Evolutionary conservation across 208 protist genomes (phyloP).

Genomic region (Wallacemonas sp.): DNA sequence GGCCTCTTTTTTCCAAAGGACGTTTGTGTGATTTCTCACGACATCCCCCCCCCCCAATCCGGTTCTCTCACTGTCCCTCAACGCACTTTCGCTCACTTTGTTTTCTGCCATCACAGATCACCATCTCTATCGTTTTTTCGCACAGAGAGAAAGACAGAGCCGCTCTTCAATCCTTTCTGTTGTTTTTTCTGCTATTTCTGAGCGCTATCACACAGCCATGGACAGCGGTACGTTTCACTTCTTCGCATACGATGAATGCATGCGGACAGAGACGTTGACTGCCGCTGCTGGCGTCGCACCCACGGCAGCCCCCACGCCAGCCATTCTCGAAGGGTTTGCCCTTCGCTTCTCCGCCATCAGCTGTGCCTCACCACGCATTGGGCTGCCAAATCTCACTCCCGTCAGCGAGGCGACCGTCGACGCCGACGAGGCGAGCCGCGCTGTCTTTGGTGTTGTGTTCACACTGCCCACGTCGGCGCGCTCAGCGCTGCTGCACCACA

Average conservation of each 20-base stretch:
- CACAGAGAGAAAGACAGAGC: too few species aligned
- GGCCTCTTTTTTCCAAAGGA: too few species aligned
- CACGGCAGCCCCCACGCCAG: constrained; percentile 9
- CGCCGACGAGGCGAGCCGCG: background rate
- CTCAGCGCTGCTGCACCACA: constrained; percentile 30
- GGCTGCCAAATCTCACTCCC: constrained; percentile 31
- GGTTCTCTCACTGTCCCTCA: too few species aligned
- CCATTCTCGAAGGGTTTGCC: constrained; percentile 21
- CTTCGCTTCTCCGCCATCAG: constrained; percentile 43
- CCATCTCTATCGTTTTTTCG: too few species aligned
- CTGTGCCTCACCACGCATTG: constrained; percentile 30
- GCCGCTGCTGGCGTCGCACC: background rate
- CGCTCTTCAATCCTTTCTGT: too few species aligned
- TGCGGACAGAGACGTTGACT: constrained; percentile 12
- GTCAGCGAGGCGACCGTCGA: constrained; percentile 1
- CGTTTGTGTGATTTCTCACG: too few species aligned
- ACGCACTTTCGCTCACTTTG: too few species aligned
- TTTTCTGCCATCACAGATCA: too few species aligned
- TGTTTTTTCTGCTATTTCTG: constrained; percentile 9
- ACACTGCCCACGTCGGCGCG: constrained; percentile 23
- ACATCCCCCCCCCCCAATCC: too few species aligned
- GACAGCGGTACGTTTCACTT: constrained; percentile 28
- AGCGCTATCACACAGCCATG: constrained; percentile 10
- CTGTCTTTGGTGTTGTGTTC: constrained; percentile 40
- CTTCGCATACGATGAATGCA: constrained; percentile 42